Conservation (phyloP, 192 early-diverging fungal species). For the Coemansia sp. region DNA sequence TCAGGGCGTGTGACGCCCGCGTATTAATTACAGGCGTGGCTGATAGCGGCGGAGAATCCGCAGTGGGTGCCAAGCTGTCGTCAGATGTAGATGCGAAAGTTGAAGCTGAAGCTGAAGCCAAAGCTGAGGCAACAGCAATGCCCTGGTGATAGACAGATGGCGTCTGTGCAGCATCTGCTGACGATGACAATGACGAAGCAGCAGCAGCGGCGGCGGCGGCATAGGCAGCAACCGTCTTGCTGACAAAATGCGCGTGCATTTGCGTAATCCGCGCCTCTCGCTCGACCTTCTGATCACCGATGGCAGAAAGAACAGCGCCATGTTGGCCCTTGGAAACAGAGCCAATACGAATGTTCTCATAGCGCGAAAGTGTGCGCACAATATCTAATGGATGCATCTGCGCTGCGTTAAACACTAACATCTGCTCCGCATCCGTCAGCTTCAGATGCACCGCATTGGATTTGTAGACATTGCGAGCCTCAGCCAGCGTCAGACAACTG, state of each 20-base stretch:
- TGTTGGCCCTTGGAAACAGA: not conserved
- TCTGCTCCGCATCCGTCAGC: constrained; percentile 9
- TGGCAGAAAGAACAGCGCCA: not conserved
- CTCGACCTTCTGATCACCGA: constrained; percentile 11
- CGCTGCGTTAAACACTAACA: constrained; percentile 9
- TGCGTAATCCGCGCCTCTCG: constrained; percentile 15
- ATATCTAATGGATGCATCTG: constrained; percentile 26
- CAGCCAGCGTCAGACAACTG: not conserved
- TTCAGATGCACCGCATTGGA: constrained; percentile 8
- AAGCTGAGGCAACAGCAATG: no score
- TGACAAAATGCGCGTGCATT: constrained; percentile 29
- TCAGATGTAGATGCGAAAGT: no score
- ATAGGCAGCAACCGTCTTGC: not conserved
- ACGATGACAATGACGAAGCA: no score
- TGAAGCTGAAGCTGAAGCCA: no score
- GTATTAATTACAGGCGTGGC: not conserved
- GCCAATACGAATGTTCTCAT: constrained; percentile 1
- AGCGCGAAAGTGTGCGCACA: constrained; percentile 3
- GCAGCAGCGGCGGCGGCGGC: no score
- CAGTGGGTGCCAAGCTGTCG: not conserved
- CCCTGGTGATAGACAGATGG: no score
- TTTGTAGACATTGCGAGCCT: constrained; percentile 21
- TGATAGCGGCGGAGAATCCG: no score
- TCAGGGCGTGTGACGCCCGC: constrained; percentile 7
- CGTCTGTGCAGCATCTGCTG: no score